Evolutionary conservation across 2,329 filamentous ascomycete genomes (phyloP), one percentile per base, ranked within the genome.

Genomic region (Penicillium sp.): DNA sequence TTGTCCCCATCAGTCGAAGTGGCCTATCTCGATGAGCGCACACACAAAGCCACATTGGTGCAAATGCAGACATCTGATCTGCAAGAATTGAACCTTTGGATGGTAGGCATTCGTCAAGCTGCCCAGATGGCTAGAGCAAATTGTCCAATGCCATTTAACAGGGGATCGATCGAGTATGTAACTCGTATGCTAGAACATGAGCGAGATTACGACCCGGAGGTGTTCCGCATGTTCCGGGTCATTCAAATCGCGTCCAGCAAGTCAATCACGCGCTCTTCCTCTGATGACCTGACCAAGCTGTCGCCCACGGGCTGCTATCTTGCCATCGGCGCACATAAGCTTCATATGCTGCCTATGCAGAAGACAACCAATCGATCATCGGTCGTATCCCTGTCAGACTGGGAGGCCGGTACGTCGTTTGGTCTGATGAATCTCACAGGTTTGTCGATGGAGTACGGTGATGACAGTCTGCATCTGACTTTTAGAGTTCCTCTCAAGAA

Each of bases 171-270:
- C 13, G 83, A 87, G 61, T 84, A 87, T 67, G 81, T 86, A 40
- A 83, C 84, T 21, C 78, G 84, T 39, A 80, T 84, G 52, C 76
- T 90, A 23, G 87, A 89, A 67, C 79, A 83, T 56, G 85, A 88
- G 60, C 79, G 83, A 55, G 87, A 90, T 70, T 90, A 90, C 68
- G 85, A 89, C 62, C 84, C 86, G 33, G 76, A 81, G 31, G 83
- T 84, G 60, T 89, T 89, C 70, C 82, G 83, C 60, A 83, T 90
- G 64, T 90, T 87, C 75, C 84, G 86, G 59, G 86, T 88, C 9
- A 84, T 89, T 27, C 83, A 87, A 66, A 82, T 87, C 60, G 79
- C 82, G n/a, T 74, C 79, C 13, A 78, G 78, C 62, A 87, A 87
- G 72, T 77, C 79, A 19, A 75, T 76, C 33, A 77, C 78, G 34